phyloP scores from a whole-genome alignment of 345 rosid species.

The Sonneratia caseolaris region DNA sequence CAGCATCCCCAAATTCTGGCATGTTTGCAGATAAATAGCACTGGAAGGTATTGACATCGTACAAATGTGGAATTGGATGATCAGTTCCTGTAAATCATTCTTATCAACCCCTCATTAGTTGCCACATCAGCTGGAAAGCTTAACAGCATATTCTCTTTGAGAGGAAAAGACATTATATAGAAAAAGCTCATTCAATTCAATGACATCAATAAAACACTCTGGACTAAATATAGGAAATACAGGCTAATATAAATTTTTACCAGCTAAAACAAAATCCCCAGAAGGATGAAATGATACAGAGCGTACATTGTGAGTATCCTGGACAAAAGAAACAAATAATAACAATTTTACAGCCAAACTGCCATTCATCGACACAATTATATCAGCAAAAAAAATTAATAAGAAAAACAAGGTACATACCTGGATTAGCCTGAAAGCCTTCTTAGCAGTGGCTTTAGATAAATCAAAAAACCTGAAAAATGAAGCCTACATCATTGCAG shows the following conservation, averaged over 20 bases:
- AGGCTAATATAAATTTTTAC: conserved; percentile 18
- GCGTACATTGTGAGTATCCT: conserved; percentile 86
- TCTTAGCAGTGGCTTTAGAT: conserved; percentile 77
- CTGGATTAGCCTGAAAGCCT: conserved; percentile 80
- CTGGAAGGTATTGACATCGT: conserved; percentile 70
- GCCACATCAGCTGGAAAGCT: neutral
- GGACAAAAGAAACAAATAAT: conserved; percentile 8
- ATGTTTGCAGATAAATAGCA: conserved; percentile 55
- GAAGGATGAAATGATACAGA: conserved; percentile 79
- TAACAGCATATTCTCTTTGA: neutral
- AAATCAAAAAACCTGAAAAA: conserved; percentile 64
- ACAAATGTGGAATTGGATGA: conserved; percentile 70
- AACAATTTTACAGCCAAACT: neutral
- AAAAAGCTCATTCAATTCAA: neutral
- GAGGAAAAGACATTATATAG: neutral
- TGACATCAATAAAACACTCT: neutral
- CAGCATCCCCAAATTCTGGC: conserved; percentile 46
- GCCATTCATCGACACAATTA: neutral
- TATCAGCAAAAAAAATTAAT: neutral
- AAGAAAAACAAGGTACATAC: conserved; percentile 23
- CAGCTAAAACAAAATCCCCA: conserved; percentile 70
- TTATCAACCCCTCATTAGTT: neutral
- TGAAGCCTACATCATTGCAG: neutral
- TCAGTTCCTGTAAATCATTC: conserved; percentile 52
- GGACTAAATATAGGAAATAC: neutral